Evolutionary conservation across 352 stramenopile genomes (phyloP), one percentile per base, ranked within the genome.

Genomic region (Globisporangium nunn): DNA sequence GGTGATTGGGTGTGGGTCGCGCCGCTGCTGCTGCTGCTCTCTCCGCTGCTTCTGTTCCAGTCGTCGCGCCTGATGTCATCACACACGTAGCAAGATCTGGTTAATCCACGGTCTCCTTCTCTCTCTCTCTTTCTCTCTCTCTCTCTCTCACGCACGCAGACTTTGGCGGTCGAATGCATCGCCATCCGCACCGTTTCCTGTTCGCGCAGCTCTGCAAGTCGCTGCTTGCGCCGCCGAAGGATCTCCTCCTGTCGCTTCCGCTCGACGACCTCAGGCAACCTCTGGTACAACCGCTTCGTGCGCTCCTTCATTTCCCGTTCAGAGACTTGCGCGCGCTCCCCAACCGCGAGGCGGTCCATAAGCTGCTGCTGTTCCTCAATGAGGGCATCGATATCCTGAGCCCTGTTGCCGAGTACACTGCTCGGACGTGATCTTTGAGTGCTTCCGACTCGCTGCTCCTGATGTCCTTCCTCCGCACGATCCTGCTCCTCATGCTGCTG

Each of bases 181-280:
- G 17, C 15, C 14, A 23, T 49, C 15, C 40, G 15, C 23, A 88
- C 76, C 70, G 87, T 85, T 62, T 91, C 81, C 45, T 89, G 70
- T 30, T 90, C 70, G 12, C 78, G 74, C 45, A 94, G 52, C 54
- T 91, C 74, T 33, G 80, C 39, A 14, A 90, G 70, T 23, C 80
- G 79, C 54, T 91, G 56, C 45, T 77, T 77, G 18, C 84, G 76
- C n/a, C 75, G 62, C 28, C 68, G 70, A 53, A 90, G 62, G 17
- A 88, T 63, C 61, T 94, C 80, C 43, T 92, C 77, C 53, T 92
- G 78, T 7, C 78, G 74, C 57, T 86, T 85, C 10, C 68, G 68
- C 64, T 91, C 80, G 11, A 89, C 59, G 40, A 92, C 78, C 62
- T 92, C 84, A 0, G 80, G 84, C 0, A 92, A 61, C 55, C 89